A percentile compares a stretch with the other conserved stretches of the same genome.
These are phyloP conservation scores for Saccharomycopsis fibuligera DNA, from an alignment of 805 yeast species.

Conservation along the genomic window DNA sequence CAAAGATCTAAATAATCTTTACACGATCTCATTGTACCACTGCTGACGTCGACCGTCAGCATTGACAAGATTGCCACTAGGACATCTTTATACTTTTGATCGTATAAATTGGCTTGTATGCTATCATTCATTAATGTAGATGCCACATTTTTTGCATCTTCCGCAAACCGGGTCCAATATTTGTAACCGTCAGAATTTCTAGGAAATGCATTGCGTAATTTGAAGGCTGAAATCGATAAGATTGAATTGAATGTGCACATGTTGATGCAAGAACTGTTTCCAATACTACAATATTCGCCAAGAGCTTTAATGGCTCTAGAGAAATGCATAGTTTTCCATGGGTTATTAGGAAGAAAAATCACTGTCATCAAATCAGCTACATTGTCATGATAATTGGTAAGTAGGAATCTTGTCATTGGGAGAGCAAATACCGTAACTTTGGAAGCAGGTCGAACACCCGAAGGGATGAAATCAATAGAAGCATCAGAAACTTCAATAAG, in stretches of 20 bases:
- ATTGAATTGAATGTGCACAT: constrained; percentile 74
- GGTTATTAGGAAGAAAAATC: constrained; percentile 51
- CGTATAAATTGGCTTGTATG: constrained; percentile 42
- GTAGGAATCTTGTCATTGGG: constrained; percentile 64
- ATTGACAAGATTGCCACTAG: constrained; percentile 60
- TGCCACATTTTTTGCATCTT: constrained; percentile 4
- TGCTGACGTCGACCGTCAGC: constrained; percentile 82
- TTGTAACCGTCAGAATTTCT: constrained; percentile 47
- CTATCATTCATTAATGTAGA: constrained; percentile 9
- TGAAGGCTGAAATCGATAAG: constrained; percentile 76
- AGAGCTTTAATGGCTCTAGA: constrained; percentile 78
- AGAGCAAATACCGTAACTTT: constrained; percentile 35
- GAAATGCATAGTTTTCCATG: constrained; percentile 83
- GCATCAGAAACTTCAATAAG: not conserved
- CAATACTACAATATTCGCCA: constrained; percentile 72
- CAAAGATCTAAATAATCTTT: constrained; percentile 69
- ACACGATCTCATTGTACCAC: constrained; percentile 89
- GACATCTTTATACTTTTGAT: constrained; percentile 76
- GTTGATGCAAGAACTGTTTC: constrained; percentile 68
- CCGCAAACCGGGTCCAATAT: constrained; percentile 11
- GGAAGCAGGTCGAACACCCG: not conserved
- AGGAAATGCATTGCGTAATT: constrained; percentile 64
- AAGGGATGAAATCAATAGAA: constrained; percentile 1
- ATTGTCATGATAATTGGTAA: constrained; percentile 64
- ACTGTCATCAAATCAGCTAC: constrained; percentile 80